Percentiles rank a stretch among this genome's conserved stretches.
These are phyloP conservation scores for Trapa incisa DNA, from an alignment of 345 rosid genomes.

Conservation along the genomic window DNA sequence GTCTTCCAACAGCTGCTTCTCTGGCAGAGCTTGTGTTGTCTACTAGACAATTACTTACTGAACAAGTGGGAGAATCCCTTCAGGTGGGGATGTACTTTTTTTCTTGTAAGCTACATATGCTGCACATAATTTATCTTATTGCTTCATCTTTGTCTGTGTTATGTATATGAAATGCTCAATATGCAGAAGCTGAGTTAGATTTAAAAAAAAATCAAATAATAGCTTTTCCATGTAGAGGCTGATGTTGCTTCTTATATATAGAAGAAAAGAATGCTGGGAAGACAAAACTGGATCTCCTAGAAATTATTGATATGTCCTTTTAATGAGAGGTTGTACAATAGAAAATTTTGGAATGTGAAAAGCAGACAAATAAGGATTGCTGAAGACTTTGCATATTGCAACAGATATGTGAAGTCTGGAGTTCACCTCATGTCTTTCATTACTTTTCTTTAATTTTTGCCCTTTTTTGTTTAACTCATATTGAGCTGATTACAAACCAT, in stretches of 20 bases:
- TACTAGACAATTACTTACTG: constrained; percentile 44
- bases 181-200: not conserved
- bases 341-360: not conserved
- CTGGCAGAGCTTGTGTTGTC: constrained; percentile 49
- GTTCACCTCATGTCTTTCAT: not conserved
- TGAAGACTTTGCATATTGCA: not conserved
- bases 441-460: not conserved
- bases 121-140: not conserved
- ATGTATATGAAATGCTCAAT: not conserved
- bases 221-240: not conserved
- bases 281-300: not conserved
- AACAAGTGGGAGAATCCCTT: constrained; percentile 46
- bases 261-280: not conserved
- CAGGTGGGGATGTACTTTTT: constrained; percentile 23
- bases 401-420: not conserved
- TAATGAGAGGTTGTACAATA: not conserved
- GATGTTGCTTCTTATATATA: not conserved
- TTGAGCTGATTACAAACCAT: not conserved
- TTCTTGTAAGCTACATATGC: not conserved
- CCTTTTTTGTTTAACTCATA: not conserved
- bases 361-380: not conserved
- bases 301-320: not conserved
- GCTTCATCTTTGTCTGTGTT: not conserved
- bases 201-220: not conserved
- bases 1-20: constrained; percentile 63